Percentiles rank a stretch among this genome's conserved stretches.
phyloP scores from a whole-genome alignment of 306 rosid genomes.

The Trichosanthes cucumerina region DNA sequence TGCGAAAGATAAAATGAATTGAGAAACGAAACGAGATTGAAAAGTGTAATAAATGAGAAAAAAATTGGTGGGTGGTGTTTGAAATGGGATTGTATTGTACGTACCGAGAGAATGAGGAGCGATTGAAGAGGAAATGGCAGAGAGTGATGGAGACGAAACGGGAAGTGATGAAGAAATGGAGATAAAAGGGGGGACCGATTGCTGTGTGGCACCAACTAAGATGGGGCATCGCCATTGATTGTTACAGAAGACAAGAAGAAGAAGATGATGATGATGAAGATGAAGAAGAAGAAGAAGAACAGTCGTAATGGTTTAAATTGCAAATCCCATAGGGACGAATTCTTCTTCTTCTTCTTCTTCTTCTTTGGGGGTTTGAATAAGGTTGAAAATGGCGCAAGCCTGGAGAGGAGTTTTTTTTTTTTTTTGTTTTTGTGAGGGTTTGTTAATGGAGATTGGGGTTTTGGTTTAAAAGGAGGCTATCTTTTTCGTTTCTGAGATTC shows the following conservation, averaged over 20 bases:
- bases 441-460: too few species aligned
- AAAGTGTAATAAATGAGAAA: neutral
- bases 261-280: too few species aligned
- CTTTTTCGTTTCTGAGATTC: too few species aligned
- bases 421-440: too few species aligned
- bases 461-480: too few species aligned
- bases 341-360: neutral
- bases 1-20: neutral
- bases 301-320: too few species aligned
- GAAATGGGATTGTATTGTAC: neutral
- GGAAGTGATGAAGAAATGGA: constrained; percentile 7
- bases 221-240: constrained; percentile 24
- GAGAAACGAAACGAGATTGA: neutral
- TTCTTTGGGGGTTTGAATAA: constrained; percentile 24
- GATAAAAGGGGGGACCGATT: constrained; percentile 25
- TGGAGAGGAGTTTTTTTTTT: too few species aligned
- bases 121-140: constrained; percentile 37
- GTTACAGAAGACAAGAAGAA: too few species aligned
- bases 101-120: constrained; percentile 52
- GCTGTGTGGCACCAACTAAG: constrained; percentile 27
- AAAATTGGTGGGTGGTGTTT: too few species aligned
- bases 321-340: too few species aligned
- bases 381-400: constrained; percentile 15
- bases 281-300: too few species aligned
- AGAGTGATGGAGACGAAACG: neutral